A percentile compares a stretch with the other conserved stretches of the same genome.
Evolutionary conservation across 2,329 filamentous ascomycete species (phyloP).

Genomic region (Metarhizium rileyi): DNA sequence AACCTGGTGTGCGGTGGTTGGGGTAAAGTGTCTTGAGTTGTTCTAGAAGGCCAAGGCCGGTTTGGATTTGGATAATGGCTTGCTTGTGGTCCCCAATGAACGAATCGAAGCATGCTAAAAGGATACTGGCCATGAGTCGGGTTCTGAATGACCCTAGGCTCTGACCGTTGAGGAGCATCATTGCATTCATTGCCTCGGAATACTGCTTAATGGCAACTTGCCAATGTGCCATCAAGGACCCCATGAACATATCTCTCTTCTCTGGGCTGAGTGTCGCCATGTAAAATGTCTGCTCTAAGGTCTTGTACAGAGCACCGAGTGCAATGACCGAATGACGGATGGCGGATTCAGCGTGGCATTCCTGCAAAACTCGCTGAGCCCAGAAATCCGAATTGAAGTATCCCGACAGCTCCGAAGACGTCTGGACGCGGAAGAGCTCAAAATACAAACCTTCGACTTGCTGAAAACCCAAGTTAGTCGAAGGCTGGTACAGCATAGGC

Average conservation of each 20-base stretch:
- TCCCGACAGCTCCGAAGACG: conserved; percentile 53
- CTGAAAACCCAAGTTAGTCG: conserved; percentile 35
- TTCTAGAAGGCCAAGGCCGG: conserved; percentile 44
- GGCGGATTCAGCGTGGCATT: conserved; percentile 50
- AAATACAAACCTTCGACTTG: conserved; percentile 50
- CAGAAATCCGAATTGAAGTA: conserved; percentile 60
- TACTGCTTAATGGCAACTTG: conserved; percentile 52
- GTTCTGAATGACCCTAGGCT: conserved; percentile 39
- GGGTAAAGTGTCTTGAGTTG: conserved; percentile 26
- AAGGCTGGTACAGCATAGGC: conserved; percentile 31
- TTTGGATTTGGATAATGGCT: conserved; percentile 52
- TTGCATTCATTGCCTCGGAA: conserved; percentile 42
- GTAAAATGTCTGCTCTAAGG: conserved; percentile 47
- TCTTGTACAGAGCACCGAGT: conserved; percentile 57
- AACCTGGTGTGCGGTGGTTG: conserved; percentile 4
- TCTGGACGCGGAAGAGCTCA: conserved; percentile 50
- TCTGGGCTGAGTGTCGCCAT: conserved; percentile 22
- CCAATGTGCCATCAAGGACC: conserved; percentile 40
- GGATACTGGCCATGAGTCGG: conserved; percentile 53
- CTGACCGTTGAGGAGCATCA: conserved; percentile 33
- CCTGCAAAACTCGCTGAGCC: conserved; percentile 51
- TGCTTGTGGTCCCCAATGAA: conserved; percentile 55
- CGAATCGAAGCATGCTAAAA: conserved; percentile 60
- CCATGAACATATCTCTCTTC: conserved; percentile 15
- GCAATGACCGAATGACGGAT: conserved; percentile 58